A percentile compares a stretch with the other conserved stretches of the same genome.
These are phyloP conservation scores for Aspergillus pseudoviridinutans DNA, from an alignment of 2,329 filamentous ascomycete species.

Conservation along the genomic window DNA sequence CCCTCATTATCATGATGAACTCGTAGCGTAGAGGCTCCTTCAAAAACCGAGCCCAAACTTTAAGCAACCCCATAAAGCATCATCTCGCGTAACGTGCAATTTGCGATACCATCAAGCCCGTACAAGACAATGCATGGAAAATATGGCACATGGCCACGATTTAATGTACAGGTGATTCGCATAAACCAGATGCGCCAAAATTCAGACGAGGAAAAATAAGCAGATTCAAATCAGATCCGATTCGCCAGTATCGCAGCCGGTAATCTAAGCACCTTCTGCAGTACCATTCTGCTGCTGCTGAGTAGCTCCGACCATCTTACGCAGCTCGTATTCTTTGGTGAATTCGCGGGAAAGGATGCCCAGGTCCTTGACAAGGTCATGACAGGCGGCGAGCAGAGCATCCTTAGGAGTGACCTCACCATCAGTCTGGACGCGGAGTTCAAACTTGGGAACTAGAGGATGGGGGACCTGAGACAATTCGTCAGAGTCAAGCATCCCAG, in stretches of 20 bases:
- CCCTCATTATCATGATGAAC: not conserved
- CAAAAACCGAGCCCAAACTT: not conserved
- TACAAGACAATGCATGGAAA: not conserved
- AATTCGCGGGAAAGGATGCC: slow-evolving; percentile 80
- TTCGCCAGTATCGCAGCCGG: not conserved
- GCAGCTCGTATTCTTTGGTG: slow-evolving; percentile 84
- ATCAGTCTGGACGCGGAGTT: slow-evolving; percentile 86
- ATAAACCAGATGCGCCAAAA: not conserved
- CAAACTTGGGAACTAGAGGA: slow-evolving; percentile 51
- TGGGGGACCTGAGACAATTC: slow-evolving; percentile 36
- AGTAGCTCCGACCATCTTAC: slow-evolving; percentile 73
- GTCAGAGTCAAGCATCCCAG: slow-evolving; percentile 1
- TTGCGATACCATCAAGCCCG: not conserved
- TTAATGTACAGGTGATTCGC: not conserved
- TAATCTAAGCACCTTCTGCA: slow-evolving; percentile 20
- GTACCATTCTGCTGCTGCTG: slow-evolving; percentile 43
- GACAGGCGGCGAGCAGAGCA: slow-evolving; percentile 74
- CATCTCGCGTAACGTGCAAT: not conserved
- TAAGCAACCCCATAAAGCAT: not conserved
- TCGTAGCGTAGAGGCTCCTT: not conserved
- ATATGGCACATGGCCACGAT: not conserved
- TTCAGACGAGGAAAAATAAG: not conserved
- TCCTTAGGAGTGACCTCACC: slow-evolving; percentile 85
- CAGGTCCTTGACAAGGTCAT: slow-evolving; percentile 76
- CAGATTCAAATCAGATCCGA: not conserved